phyloP scores from a whole-genome alignment of 2,329 filamentous ascomycete genomes.

The Bipolaris bicolor region DNA sequence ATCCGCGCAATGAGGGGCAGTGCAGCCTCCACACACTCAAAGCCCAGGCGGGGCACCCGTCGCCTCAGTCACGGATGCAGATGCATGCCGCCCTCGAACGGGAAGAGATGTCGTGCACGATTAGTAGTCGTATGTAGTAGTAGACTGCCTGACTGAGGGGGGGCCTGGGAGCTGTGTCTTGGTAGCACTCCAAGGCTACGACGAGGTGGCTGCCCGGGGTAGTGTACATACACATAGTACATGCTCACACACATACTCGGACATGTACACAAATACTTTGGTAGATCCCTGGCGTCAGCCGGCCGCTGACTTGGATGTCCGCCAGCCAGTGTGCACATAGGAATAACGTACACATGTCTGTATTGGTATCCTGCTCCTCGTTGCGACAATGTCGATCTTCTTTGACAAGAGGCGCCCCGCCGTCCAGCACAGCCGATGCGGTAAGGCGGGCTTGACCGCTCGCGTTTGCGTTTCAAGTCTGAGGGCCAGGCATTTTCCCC shows the following conservation, averaged over 20 bases:
- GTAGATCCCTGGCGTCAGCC: not conserved
- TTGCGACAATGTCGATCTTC: slow-evolving; percentile 6
- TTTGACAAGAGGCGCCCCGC: slow-evolving; percentile 7
- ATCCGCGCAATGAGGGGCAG: slow-evolving; percentile 29
- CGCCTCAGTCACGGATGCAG: slow-evolving; percentile 20
- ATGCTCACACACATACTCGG: too few species aligned
- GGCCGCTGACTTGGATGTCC: too few species aligned
- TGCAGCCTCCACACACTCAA: slow-evolving; percentile 20
- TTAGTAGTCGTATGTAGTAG: not conserved
- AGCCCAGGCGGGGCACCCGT: slow-evolving; percentile 21
- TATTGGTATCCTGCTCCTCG: too few species aligned
- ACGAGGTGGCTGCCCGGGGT: too few species aligned
- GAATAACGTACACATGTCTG: too few species aligned
- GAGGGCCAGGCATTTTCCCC: slow-evolving; percentile 17
- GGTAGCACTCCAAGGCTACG: too few species aligned
- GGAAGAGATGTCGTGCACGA: slow-evolving; percentile 10
- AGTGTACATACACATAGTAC: too few species aligned
- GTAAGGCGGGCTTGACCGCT: slow-evolving; percentile 13
- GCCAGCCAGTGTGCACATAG: too few species aligned
- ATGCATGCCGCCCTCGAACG: slow-evolving; percentile 19
- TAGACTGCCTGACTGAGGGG: too few species aligned
- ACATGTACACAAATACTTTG: too few species aligned
- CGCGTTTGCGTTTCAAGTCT: slow-evolving; percentile 15
- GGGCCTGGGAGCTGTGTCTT: too few species aligned
- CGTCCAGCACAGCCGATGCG: slow-evolving; percentile 5